phyloP scores from a whole-genome alignment of 805 yeast species.

The Pichia scutulata region DNA sequence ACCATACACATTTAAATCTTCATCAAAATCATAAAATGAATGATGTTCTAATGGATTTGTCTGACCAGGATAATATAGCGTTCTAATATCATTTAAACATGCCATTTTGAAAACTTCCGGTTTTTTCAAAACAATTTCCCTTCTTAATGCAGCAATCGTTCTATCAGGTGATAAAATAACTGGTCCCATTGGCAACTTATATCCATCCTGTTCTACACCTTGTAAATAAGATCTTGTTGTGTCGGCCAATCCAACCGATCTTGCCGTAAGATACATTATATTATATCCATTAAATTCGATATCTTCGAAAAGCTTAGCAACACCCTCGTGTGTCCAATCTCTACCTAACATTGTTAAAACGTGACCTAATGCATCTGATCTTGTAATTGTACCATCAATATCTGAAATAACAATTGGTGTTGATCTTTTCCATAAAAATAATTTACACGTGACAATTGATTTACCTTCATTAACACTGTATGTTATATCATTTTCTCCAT shows the following conservation, averaged over 20 bases:
- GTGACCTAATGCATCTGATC: slow-evolving; percentile 96
- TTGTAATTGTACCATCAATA: slow-evolving; percentile 96
- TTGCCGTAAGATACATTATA: slow-evolving; percentile 85
- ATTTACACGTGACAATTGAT: slow-evolving; percentile 63
- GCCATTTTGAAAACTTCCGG: slow-evolving; percentile 99
- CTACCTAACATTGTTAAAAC: slow-evolving; percentile 87
- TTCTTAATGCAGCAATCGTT: slow-evolving; percentile 86
- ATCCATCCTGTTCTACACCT: slow-evolving; percentile 71
- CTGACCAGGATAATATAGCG: slow-evolving; percentile 40
- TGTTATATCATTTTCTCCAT: slow-evolving; percentile 71
- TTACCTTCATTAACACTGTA: slow-evolving; percentile 81
- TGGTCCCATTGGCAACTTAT: slow-evolving; percentile 77
- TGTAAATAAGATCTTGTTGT: slow-evolving; percentile 76
- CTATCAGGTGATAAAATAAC: slow-evolving; percentile 93
- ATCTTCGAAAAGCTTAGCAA: slow-evolving; percentile 85
- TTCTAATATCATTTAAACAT: slow-evolving; percentile 77
- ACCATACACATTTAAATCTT: too few species aligned
- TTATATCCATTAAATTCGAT: slow-evolving; percentile 84
- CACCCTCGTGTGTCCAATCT: slow-evolving; percentile 98
- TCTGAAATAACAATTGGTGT: slow-evolving; percentile 93
- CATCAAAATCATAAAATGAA: neutral
- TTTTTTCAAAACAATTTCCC: slow-evolving; percentile 89
- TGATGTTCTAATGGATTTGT: slow-evolving; percentile 3
- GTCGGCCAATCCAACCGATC: slow-evolving; percentile 94
- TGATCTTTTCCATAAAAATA: slow-evolving; percentile 76